Percentiles rank a stretch among this genome's conserved stretches.
Conservation (phyloP, 257 asterid genomes). For the Capsicum chinense region DNA sequence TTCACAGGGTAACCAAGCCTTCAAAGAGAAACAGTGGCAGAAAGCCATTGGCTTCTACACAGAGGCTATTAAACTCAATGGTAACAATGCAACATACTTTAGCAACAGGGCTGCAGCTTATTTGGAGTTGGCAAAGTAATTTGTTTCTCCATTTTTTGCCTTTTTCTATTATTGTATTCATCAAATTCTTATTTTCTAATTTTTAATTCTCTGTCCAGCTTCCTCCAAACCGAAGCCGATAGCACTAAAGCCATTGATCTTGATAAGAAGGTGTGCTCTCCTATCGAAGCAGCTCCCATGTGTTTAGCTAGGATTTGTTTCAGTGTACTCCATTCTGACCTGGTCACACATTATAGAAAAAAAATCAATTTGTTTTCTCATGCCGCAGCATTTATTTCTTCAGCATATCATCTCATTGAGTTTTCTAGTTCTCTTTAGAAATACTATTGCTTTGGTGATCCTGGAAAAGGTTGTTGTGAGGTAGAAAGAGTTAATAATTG, state of each 20-base stretch:
- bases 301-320: background rate
- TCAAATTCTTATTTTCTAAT: background rate
- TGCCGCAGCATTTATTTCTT: background rate
- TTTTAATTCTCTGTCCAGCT: slow-evolving; percentile 47
- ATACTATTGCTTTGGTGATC: background rate
- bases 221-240: slow-evolving; percentile 83
- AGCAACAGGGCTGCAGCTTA: slow-evolving; percentile 93
- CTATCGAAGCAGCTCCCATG: background rate
- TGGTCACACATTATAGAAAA: background rate
- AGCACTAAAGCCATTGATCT: slow-evolving; percentile 87
- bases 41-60: slow-evolving; percentile 84
- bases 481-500: background rate
- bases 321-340: background rate
- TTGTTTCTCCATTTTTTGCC: slow-evolving; percentile 20
- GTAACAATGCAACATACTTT: slow-evolving; percentile 81
- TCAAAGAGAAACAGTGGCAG: slow-evolving; percentile 86
- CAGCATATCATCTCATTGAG: background rate
- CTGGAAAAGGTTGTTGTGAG: background rate
- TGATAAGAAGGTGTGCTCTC: slow-evolving; percentile 76
- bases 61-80: slow-evolving; percentile 90
- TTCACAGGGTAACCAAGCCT: slow-evolving; percentile 90
- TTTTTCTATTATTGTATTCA: slow-evolving; percentile 8
- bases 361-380: background rate
- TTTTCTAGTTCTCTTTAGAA: slow-evolving; percentile 15
- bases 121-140: slow-evolving; percentile 79